Evolutionary conservation across 2,329 filamentous ascomycete species (phyloP), one percentile per base, ranked within the genome.

Genomic region (Herpotrichia juniperi): DNA sequence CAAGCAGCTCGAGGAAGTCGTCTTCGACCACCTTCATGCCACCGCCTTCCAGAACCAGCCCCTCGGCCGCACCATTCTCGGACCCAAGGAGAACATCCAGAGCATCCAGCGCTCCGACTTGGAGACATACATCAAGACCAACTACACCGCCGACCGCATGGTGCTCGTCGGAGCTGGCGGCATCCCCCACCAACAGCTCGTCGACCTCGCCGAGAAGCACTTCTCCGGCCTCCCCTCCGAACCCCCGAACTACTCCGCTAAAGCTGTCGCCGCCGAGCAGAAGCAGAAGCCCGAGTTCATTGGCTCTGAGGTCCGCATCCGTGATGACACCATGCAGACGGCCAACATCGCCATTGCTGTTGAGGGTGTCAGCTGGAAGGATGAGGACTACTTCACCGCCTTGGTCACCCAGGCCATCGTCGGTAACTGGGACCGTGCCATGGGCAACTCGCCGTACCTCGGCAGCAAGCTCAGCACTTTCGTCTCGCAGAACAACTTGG

Each of bases 141-240:
- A 99, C 87, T 99, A 99, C 85, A 97, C 93, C 53, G 93, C 94
- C 63, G 94, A 99, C 81, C 93, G 96, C 78, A 99, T 99, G 93
- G 93, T 99, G 62, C 89, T 99, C 42, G 94, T 97, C 66, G 93
- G 93, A 74, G 88, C 94, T 63, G 94, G 94, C 78, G 94, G 94
- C 68, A 83, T 99, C 61, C 91, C 93, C 63, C 94, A 99, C 80
- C 85, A 93, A 74, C 84, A 96, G 81, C 88, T 99, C 56, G 94
- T 99, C 69, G 88, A 93, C 74, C 87, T 99, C 63, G 94, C 94
- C 64, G 93, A 99, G 83, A 91, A 97, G 85, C 85, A 97, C 85
- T 97, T 99, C 78, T 82, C 87, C 69, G 79, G 80, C 62, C 84
- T 99, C 61, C 90, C 93, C 66, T 83, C 83, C 68, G 87, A 88